These are phyloP conservation scores for Debaryomyces tyrocola DNA, from an alignment of 805 yeast genomes.

Conservation along the genomic window DNA sequence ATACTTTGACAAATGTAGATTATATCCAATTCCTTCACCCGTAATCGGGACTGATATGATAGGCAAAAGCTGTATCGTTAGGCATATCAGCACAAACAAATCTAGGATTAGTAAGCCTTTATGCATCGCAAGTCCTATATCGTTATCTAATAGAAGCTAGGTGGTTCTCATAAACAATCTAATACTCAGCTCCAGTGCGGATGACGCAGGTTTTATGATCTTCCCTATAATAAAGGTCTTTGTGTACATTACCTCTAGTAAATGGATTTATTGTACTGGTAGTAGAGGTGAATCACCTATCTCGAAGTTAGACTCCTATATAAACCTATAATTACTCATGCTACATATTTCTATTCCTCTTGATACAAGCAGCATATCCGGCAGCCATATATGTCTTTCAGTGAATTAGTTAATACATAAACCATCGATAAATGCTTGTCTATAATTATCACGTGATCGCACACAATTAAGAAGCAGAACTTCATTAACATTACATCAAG, in stretches of 20 bases:
- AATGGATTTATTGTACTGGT: background rate
- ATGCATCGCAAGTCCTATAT: constrained; percentile 19
- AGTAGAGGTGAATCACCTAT: too few species aligned
- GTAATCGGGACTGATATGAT: constrained; percentile 44
- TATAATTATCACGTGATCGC: background rate
- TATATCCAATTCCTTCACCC: constrained; percentile 19
- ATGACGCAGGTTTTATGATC: background rate
- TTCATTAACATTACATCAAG: too few species aligned
- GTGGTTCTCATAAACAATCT: too few species aligned
- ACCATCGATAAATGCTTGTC: too few species aligned
- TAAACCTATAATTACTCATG: too few species aligned
- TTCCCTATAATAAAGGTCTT: background rate
- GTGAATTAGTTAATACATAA: too few species aligned
- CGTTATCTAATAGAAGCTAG: background rate
- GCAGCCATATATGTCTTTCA: too few species aligned
- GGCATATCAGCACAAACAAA: constrained; percentile 27
- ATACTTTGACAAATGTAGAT: constrained; percentile 30
- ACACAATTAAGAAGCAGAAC: background rate
- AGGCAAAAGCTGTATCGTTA: constrained; percentile 38
- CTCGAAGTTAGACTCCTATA: too few species aligned
- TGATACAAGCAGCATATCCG: too few species aligned
- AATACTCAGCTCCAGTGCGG: background rate
- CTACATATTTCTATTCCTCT: too few species aligned
- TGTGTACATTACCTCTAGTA: background rate
- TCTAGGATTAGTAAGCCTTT: constrained; percentile 30